These are phyloP conservation scores for Venustampulla echinocandica DNA, from an alignment of 495 filamentous ascomycete species.

Conservation along the genomic window DNA sequence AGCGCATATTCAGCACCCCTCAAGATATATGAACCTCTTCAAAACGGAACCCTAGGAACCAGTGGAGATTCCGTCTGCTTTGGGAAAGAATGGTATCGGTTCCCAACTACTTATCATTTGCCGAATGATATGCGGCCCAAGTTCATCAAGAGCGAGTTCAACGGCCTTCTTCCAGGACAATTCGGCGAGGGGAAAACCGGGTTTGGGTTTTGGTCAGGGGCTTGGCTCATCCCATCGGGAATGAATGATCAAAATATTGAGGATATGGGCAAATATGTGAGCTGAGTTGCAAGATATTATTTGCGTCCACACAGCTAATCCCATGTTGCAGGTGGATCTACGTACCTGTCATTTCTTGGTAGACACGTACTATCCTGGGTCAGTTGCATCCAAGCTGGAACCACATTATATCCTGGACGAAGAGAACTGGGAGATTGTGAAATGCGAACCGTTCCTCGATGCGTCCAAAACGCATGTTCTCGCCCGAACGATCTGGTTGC, in stretches of 20 bases:
- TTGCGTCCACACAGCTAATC: constrained; percentile 1
- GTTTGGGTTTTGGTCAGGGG: constrained; percentile 61
- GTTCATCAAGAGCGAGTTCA: constrained; percentile 84
- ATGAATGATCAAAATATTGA: constrained; percentile 92
- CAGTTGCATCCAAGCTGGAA: constrained; percentile 48
- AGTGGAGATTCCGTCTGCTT: constrained; percentile 71
- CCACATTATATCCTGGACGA: constrained; percentile 64
- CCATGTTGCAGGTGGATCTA: constrained; percentile 48
- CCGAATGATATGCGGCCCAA: constrained; percentile 71
- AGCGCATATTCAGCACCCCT: constrained; percentile 82
- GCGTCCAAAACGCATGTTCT: constrained; percentile 60
- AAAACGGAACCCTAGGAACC: constrained; percentile 34
- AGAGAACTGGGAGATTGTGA: constrained; percentile 62
- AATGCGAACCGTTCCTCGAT: constrained; percentile 75
- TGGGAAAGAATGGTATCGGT: constrained; percentile 98
- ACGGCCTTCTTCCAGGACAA: constrained; percentile 81
- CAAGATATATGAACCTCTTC: constrained; percentile 54
- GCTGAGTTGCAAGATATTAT: constrained; percentile 17
- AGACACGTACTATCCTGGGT: constrained; percentile 70
- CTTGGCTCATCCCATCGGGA: constrained; percentile 70
- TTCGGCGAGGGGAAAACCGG: constrained; percentile 62
- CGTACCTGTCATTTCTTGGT: constrained; percentile 73
- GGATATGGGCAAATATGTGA: constrained; percentile 79
- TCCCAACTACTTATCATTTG: constrained; percentile 86
- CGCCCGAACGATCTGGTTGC: constrained; percentile 78